A percentile compares a stretch with the other conserved stretches of the same genome.
These are phyloP conservation scores for Ramularia collo-cygni DNA, from an alignment of 2,329 filamentous ascomycete species.

Conservation along the genomic window DNA sequence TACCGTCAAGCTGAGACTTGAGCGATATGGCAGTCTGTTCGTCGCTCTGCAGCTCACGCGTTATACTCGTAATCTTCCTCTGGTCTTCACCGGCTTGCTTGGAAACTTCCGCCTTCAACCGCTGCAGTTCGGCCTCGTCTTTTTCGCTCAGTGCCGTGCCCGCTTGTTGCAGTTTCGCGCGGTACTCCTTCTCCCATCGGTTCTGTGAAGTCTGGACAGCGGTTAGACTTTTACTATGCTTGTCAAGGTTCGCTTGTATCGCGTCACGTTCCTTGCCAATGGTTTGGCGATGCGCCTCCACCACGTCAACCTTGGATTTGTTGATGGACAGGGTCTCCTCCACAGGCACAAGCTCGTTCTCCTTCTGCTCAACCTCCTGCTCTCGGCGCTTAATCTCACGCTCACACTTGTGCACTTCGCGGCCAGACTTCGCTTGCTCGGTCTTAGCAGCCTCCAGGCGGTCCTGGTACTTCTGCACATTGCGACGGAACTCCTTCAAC, in stretches of 20 bases:
- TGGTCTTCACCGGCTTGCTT: conserved; percentile 75
- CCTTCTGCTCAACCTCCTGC: conserved; percentile 76
- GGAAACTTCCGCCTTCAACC: conserved; percentile 75
- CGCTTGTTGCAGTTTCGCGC: conserved; percentile 75
- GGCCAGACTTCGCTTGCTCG: conserved; percentile 70
- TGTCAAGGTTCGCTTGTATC: conserved; percentile 61
- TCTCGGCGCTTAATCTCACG: conserved; percentile 79
- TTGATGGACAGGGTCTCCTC: conserved; percentile 86
- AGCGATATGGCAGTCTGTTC: conserved; percentile 84
- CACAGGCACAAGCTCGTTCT: conserved; percentile 79
- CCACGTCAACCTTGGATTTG: conserved; percentile 60
- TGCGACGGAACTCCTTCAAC: conserved; percentile 83
- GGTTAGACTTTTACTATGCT: conserved; percentile 71
- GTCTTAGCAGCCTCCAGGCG: conserved; percentile 73
- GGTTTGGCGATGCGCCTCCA: conserved; percentile 60
- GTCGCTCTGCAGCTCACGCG: conserved; percentile 82
- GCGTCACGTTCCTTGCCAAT: conserved; percentile 70
- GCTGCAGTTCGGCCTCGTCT: conserved; percentile 85
- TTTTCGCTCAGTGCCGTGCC: conserved; percentile 78
- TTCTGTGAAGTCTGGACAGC: conserved; percentile 84
- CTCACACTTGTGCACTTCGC: conserved; percentile 75
- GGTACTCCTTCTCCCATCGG: conserved; percentile 82
- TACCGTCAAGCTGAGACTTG: conserved; percentile 77
- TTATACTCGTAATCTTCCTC: conserved; percentile 75
- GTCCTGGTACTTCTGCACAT: conserved; percentile 75